A percentile compares a stretch with the other conserved stretches of the same genome.
Evolutionary conservation across 2,329 filamentous ascomycete species (phyloP).

Genomic region (Mycogone perniciosa): DNA sequence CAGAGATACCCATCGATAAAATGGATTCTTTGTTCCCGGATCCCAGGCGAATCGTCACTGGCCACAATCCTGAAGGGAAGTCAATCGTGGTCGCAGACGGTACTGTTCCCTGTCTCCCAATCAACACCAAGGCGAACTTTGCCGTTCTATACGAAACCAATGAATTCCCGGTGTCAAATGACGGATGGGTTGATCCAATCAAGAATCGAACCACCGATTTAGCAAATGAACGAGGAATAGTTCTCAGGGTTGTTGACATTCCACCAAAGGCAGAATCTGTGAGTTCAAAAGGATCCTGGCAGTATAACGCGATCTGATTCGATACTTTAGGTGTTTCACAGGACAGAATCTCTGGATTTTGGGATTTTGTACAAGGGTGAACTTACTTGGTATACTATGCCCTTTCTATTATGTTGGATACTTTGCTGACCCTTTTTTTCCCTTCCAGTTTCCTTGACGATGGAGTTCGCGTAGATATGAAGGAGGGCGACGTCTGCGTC

Average conservation of each 20-base stretch:
- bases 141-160: constrained; percentile 19
- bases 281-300: neutral
- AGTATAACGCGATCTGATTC: neutral
- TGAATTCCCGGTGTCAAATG: constrained; percentile 17
- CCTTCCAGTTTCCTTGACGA: constrained; percentile 15
- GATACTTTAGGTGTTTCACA: constrained; percentile 15
- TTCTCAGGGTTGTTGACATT: constrained; percentile 17
- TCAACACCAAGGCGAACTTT: constrained; percentile 12
- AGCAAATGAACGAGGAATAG: constrained; percentile 15
- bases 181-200: constrained; percentile 16
- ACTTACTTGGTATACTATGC: constrained; percentile 13
- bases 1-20: too few relatives aligned
- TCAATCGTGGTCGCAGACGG: constrained; percentile 15
- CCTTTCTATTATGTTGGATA: neutral
- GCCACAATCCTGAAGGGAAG: constrained; percentile 14
- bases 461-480: constrained; percentile 15
- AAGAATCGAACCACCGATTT: constrained; percentile 14
- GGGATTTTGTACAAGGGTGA: constrained; percentile 17
- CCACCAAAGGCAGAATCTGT: constrained; percentile 14
- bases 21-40: constrained; percentile 1
- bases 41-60: constrained; percentile 17
- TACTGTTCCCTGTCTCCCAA: constrained; percentile 4
- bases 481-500: constrained; percentile 17
- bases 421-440: neutral
- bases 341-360: constrained; percentile 20